Base-by-base conservation (phyloP, 352 stramenopile species). In the Pythium aristosporum region DNA sequence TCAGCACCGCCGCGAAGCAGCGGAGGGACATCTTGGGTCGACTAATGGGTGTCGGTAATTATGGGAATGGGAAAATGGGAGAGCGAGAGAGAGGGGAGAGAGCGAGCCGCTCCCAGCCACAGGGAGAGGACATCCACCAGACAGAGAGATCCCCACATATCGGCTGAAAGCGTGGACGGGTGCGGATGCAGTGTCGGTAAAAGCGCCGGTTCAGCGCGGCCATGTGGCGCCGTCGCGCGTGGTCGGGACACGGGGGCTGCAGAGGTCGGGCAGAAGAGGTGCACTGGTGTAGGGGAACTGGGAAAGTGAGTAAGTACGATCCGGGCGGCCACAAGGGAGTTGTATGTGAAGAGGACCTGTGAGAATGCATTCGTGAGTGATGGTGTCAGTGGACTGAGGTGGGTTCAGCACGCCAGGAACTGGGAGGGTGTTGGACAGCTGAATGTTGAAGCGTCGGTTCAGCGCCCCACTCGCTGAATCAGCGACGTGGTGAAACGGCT, bases 401-500 rank as follows among this genome's bases (percentile, higher is more conserved):
- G 52, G 52, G 58, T 65, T 58, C 57, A 64, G 58, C 58, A 65
- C 58, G 58, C 47, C 47, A 65, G 58, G 28, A 8, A 50, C 37
- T 61, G 54, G 52, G 54, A 44, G 51, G 25, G 10, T n/a, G 30
- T 30, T 30, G 25, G 25, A 30, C 25, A 30, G 25, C 25, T 15
- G 16, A 55, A 55, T 23, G 28, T 55, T 55, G 48, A 55, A 55
- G 48, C 48, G 25, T 41, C 48, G 28, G 48, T 55, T 48, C 42
- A 48, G 42, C n/a, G 13, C 25, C 25, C 3, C 5, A 30, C 25
- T 30, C 25, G 3, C 25, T 30, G 1, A 30, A 30, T 30, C 25
- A 30, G 25, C 25, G 25, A 30, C n/a, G 25, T 30, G 25, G 25
- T 30, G 25, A 30, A 30, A 30, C 25, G 25, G 25, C 25, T 30